phyloP scores from a whole-genome alignment of 208 protist species.

The Leishmania braziliensis region DNA sequence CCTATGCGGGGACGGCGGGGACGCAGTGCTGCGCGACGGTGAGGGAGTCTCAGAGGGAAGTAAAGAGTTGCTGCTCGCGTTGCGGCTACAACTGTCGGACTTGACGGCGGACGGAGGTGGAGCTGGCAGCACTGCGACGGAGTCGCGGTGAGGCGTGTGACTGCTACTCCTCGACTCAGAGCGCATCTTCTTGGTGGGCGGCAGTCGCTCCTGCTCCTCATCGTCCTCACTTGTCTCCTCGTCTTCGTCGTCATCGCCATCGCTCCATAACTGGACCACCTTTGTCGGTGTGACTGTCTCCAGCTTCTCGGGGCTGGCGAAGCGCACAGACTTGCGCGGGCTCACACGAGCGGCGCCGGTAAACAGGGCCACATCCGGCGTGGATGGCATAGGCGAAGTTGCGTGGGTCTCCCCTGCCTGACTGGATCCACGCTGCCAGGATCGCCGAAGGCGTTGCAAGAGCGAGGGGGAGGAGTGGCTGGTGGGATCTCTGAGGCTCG shows the following conservation, averaged over 20 bases:
- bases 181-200: conserved; percentile 15
- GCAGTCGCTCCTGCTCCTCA: conserved; percentile 7
- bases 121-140: conserved; percentile 16
- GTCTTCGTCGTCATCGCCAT: conserved; percentile 7
- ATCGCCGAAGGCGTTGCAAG: conserved; percentile 11
- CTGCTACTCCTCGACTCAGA: neutral
- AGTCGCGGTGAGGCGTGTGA: conserved; percentile 12
- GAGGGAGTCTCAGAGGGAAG: neutral
- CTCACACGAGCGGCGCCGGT: conserved; percentile 3
- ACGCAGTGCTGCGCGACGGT: neutral
- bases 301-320: conserved; percentile 54
- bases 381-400: conserved; percentile 14
- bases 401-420: neutral
- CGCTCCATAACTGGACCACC: conserved; percentile 12
- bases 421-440: conserved; percentile 6
- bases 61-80: conserved; percentile 2
- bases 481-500: neutral
- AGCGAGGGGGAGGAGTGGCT: conserved; percentile 3
- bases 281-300: conserved; percentile 50
- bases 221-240: conserved; percentile 13
- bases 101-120: conserved; percentile 32
- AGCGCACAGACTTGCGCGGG: conserved; percentile 81
- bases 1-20: conserved; percentile 9
- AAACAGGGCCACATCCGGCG: conserved; percentile 4
- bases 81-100: neutral